A percentile compares a stretch with the other conserved stretches of the same genome.
Evolutionary conservation across 305 asterid genomes (phyloP).

Genomic region (Coffea humblotiana): DNA sequence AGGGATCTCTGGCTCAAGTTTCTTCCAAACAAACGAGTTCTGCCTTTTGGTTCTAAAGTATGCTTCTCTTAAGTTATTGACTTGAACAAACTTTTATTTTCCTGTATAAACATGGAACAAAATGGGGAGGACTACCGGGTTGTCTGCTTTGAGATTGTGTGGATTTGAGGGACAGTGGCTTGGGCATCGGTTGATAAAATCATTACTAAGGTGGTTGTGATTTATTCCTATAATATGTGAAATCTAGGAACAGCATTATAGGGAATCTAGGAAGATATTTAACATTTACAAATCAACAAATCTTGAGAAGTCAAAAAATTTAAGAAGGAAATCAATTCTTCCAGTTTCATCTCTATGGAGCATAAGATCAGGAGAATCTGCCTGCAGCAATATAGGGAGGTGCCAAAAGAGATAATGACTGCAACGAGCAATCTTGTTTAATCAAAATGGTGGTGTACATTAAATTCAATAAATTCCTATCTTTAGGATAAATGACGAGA

Average conservation of each 20-base stretch:
- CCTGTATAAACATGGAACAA: background rate
- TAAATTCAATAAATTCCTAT: background rate
- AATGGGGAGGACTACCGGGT: background rate
- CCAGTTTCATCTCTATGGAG: background rate
- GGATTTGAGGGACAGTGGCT: background rate
- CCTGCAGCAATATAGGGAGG: background rate
- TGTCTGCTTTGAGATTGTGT: background rate
- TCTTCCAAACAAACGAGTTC: slow-evolving; percentile 71
- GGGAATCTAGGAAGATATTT: background rate
- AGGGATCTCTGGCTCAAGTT: slow-evolving; percentile 75
- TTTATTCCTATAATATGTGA: too few relatives aligned
- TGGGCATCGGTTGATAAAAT: background rate
- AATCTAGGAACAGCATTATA: background rate
- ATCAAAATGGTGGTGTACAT: background rate
- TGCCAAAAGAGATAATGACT: background rate
- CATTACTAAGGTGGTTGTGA: background rate
- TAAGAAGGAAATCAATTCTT: background rate
- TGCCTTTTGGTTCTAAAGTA: slow-evolving; percentile 95
- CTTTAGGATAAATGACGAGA: background rate
- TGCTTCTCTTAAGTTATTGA: slow-evolving; percentile 18
- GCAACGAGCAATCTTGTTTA: background rate
- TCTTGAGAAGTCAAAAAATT: background rate
- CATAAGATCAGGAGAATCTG: background rate
- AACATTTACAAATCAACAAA: background rate
- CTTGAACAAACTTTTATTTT: background rate